Base-by-base conservation (phyloP, 73 alveolate genomes). In the Breviolum minutum region DNA sequence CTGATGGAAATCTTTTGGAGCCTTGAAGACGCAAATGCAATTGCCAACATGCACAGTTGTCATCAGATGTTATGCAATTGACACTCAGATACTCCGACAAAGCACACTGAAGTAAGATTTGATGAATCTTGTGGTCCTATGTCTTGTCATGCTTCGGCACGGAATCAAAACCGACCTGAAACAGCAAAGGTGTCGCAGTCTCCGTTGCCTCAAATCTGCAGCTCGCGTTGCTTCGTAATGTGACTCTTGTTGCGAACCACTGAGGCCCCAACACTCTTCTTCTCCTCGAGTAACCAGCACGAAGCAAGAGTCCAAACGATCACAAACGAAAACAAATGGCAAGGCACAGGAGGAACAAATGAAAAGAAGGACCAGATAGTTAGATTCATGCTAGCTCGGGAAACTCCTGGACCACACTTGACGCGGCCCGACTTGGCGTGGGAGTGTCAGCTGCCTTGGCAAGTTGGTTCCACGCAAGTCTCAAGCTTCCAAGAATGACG, bases 371-470 rank as follows among this genome's bases (percentile, higher is more conserved):
- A 3, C n/a, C n/a, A n/a, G n/a, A n/a, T n/a, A n/a, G 54, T 40
- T 40, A 40, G 54, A 40, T 40, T 40, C 54, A 40, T 40, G 54
- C 3, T 40, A 40, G 54, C 0, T 40, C 54, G 54, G 54, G 54
- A 40, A 40, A 40, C 54, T 40, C 54, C 54, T 40, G 54, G 54
- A 40, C 81, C 12, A 71, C 29, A 40, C 19, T 16, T 26, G 19
- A 20, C 81, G 81, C 81, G 1, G 89, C 89, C 11, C 95, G 66
- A 16, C 64, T 13, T 22, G 95, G 95, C 32, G 95, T 88, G 22
- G 95, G 95, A 40, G 85, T 40, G 26, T 88, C 95, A 29, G 95
- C 85, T 5, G 89, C 89, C 32, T 14, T 13, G 16, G n/a, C n/a
- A 24, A 22, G n/a, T 17, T 14, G 24, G n/a, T 68, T 68, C 77